Conservation (phyloP, 257 asterid species). For the Jacaranda mimosifolia region DNA sequence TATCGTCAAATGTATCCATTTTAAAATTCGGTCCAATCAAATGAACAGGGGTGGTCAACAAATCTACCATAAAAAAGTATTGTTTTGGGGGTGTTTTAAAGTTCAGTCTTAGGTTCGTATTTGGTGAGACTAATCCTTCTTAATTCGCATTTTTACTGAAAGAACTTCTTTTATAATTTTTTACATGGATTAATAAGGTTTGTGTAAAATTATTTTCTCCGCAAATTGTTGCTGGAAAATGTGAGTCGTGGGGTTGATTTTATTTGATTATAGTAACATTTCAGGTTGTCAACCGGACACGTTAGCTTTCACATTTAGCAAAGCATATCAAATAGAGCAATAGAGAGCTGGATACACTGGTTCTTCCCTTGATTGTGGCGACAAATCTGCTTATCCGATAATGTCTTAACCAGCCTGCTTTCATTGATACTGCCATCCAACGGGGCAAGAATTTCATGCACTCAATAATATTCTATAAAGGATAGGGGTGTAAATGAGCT, state of each 20-base stretch:
- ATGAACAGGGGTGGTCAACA: too few species aligned
- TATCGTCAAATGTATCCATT: too few species aligned
- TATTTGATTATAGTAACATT: neutral
- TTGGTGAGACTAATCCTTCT: too few species aligned
- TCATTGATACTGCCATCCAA: conserved; percentile 1
- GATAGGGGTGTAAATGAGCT: too few species aligned
- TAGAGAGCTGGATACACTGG: conserved; percentile 31
- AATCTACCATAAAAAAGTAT: too few species aligned
- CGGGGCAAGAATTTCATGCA: conserved; percentile 11
- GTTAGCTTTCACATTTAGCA: conserved; percentile 16
- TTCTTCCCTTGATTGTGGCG: conserved; percentile 26
- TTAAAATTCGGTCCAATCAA: too few species aligned
- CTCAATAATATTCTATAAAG: neutral
- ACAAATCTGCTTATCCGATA: conserved; percentile 20
- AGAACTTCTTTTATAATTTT: too few species aligned
- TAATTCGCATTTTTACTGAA: too few species aligned
- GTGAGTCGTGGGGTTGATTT: too few species aligned
- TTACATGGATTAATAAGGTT: too few species aligned
- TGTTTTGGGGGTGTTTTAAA: too few species aligned
- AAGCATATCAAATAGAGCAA: conserved; percentile 1
- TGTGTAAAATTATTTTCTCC: neutral
- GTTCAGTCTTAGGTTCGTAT: too few species aligned
- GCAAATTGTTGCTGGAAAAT: conserved; percentile 10
- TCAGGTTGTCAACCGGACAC: neutral
- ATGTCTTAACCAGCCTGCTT: neutral